Percentiles rank a stretch among this genome's conserved stretches.
Conservation (phyloP, 202 grass and related monocot species). For the Setaria italica region DNA sequence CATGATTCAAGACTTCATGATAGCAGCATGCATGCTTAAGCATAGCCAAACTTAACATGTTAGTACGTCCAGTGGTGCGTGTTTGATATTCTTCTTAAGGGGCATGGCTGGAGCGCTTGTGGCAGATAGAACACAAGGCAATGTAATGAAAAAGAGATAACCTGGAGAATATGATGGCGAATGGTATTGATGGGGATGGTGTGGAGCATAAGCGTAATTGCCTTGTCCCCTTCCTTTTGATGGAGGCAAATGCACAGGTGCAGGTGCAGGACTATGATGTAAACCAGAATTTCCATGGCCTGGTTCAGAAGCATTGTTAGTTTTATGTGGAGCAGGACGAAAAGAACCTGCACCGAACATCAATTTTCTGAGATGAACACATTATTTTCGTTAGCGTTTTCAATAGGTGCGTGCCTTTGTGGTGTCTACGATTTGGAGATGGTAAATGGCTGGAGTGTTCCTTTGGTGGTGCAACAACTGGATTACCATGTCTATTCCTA, state of each 20-base stretch:
- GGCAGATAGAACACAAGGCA: conserved; percentile 47
- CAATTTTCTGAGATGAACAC: conserved; percentile 22
- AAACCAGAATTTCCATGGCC: conserved; percentile 54
- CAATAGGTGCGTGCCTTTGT: conserved; percentile 48
- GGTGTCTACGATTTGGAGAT: conserved; percentile 49
- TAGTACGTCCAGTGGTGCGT: conserved; percentile 42
- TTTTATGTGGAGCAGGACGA: conserved; percentile 64
- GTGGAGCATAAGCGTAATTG: conserved; percentile 60
- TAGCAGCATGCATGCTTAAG: conserved; percentile 18
- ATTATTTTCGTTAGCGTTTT: conserved; percentile 36
- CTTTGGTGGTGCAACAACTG: conserved; percentile 61
- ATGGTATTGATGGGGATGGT: conserved; percentile 45
- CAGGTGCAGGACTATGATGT: conserved; percentile 58
- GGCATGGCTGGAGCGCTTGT: conserved; percentile 45
- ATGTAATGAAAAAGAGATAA: conserved; percentile 49
- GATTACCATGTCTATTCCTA: conserved; percentile 49
- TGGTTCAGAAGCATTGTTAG: conserved; percentile 53
- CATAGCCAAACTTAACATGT: conserved; percentile 23
- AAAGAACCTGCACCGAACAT: conserved; percentile 64
- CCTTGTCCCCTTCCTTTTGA: conserved; percentile 48
- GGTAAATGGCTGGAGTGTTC: conserved; percentile 52
- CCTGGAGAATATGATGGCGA: conserved; percentile 60
- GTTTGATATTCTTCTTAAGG: conserved; percentile 39
- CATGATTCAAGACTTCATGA: conserved; percentile 27
- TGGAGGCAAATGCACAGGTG: conserved; percentile 57